Base-by-base conservation (phyloP, 129 eudicot genomes). In the Erigeron canadensis region DNA sequence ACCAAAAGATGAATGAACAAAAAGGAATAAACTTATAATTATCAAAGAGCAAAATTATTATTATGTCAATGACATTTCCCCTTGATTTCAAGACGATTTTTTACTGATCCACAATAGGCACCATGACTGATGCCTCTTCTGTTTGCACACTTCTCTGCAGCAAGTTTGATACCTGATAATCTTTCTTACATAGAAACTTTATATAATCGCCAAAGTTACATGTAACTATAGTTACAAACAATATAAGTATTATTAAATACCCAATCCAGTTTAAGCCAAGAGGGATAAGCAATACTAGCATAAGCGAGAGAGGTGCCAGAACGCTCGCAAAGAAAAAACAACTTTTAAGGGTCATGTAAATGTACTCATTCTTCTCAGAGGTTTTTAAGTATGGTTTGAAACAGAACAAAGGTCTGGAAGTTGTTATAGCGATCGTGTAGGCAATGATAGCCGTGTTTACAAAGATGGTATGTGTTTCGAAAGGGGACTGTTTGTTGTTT, bases 261-360 rank as follows among this genome's bases (percentile, higher is more conserved):
- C 66, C 72, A 3, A 55, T 53, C 21, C 63, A 53, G 9, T 41
- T 17, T 13, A 18, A 54, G 1, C 21, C 10, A 5, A 0, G 40
- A 22, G 79, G 79, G 46, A 65, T 3, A 41, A 65, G 62, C 65
- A 75, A 42, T 16, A 74, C 56, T 11, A 74, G 12, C 65, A 74
- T 13, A 43, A 75, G 64, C 1, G 79, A 74, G 15, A 75, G 79
- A 22, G 65, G 79, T 54, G 72, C 45, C 6, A 64, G 65, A 5
- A 75, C 58, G 37, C 57, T 13, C 0, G 7, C 53, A 34, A 75
- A 53, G n/a, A n/a, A n/a, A n/a, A n/a, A n/a, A n/a, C n/a, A n/a
- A n/a, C n/a, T n/a, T n/a, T n/a, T n/a, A n/a, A 74, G 41, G 63
- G 54, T 41, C 28, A 16, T 6, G 28, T 65, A 55, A 50, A 39